A percentile compares a stretch with the other conserved stretches of the same genome.
Evolutionary conservation across 2,329 filamentous ascomycete genomes (phyloP).

Genomic region (Akanthomyces dipterigenus): DNA sequence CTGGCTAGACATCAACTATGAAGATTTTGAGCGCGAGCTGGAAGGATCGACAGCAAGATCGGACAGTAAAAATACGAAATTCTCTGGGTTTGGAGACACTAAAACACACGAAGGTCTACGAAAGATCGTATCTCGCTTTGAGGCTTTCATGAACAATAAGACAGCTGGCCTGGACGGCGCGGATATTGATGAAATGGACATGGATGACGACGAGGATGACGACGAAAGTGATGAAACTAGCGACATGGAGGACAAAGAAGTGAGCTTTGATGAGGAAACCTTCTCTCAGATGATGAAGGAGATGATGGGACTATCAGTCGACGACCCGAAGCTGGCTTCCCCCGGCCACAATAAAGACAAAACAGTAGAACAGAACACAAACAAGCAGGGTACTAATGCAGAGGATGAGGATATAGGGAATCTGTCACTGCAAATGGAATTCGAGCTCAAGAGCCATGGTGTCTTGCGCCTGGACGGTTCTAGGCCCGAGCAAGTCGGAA

Average conservation of each 20-base stretch:
- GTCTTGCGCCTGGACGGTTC: constrained; percentile 50
- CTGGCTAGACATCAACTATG: constrained; percentile 89
- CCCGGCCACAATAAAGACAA: not conserved
- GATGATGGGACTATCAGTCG: constrained; percentile 66
- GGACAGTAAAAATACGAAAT: constrained; percentile 26
- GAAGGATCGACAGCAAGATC: constrained; percentile 36
- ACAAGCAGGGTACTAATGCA: not conserved
- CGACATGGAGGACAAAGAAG: constrained; percentile 65
- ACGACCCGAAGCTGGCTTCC: not conserved
- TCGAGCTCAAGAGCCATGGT: constrained; percentile 62
- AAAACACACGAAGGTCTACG: constrained; percentile 68
- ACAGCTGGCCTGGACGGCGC: constrained; percentile 73
- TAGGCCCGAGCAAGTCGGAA: constrained; percentile 22
- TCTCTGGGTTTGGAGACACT: constrained; percentile 55
- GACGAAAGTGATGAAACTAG: constrained; percentile 48
- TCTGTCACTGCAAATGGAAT: constrained; percentile 63
- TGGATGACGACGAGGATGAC: constrained; percentile 50
- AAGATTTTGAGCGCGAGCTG: constrained; percentile 80
- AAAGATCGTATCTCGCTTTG: constrained; percentile 91
- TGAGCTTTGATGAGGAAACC: constrained; percentile 76
- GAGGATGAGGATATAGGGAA: constrained; percentile 58
- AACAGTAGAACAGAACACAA: not conserved
- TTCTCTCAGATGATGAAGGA: constrained; percentile 86
- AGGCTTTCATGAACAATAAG: constrained; percentile 83
- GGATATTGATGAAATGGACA: constrained; percentile 64